Conservation (phyloP, 2,329 filamentous ascomycete species). For the Calycina herbarum region DNA sequence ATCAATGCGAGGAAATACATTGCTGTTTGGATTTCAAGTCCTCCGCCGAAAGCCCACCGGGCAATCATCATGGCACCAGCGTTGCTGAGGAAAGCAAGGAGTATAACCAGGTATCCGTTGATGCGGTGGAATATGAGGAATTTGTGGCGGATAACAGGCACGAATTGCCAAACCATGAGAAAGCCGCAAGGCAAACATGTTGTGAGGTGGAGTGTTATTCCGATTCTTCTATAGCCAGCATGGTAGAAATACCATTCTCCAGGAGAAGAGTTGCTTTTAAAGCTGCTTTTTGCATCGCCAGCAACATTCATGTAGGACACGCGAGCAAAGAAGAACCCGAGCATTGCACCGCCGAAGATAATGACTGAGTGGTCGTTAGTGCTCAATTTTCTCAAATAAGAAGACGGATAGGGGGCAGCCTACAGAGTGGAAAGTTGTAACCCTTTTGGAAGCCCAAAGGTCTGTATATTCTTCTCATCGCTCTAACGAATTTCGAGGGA, state of each 20-base stretch:
- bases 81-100: constrained; percentile 48
- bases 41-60: constrained; percentile 54
- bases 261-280: constrained; percentile 31
- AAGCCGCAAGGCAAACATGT: constrained; percentile 47
- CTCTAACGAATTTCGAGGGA: not conserved
- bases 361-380: constrained; percentile 12
- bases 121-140: constrained; percentile 57
- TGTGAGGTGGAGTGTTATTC: constrained; percentile 49
- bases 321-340: constrained; percentile 27
- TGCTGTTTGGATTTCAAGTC: constrained; percentile 48
- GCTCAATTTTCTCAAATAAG: not conserved
- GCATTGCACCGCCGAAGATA: constrained; percentile 29
- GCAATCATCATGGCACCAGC: constrained; percentile 55
- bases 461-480: constrained; percentile 51
- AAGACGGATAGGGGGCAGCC: not conserved
- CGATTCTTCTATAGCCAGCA: constrained; percentile 37
- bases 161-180: constrained; percentile 49
- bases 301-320: constrained; percentile 22
- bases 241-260: constrained; percentile 47
- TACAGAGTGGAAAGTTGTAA: constrained; percentile 54
- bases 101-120: constrained; percentile 55
- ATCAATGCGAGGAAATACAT: constrained; percentile 47
- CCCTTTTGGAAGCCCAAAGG: constrained; percentile 59
- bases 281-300: constrained; percentile 30
- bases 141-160: constrained; percentile 49